Conservation (phyloP, 306 rosid genomes). For the Pyrus communis region DNA sequence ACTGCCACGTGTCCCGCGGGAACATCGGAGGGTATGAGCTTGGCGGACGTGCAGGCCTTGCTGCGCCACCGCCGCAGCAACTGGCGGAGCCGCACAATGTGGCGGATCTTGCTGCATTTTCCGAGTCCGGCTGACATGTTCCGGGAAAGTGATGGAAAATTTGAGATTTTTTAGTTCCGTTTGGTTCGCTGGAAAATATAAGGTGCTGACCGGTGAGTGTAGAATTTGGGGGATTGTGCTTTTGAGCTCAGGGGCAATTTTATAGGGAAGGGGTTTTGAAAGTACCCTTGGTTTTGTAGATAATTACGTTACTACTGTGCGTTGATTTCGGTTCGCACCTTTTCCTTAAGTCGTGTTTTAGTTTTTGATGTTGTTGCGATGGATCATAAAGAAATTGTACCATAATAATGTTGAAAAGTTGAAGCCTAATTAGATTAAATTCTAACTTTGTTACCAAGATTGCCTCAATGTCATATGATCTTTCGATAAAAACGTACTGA, state of each 20-base stretch:
- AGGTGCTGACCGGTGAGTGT: neutral
- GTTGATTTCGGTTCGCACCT: neutral
- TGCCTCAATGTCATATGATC: neutral
- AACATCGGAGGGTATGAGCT: slow-evolving; percentile 66
- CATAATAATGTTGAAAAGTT: neutral
- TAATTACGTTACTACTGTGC: slow-evolving; percentile 33
- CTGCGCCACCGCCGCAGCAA: slow-evolving; percentile 85
- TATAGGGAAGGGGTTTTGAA: slow-evolving; percentile 15
- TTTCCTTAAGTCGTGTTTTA: neutral
- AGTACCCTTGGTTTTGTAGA: slow-evolving; percentile 17
- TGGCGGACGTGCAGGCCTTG: slow-evolving; percentile 67
- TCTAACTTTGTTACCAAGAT: neutral
- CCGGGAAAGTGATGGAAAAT: neutral
- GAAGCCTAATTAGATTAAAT: neutral
- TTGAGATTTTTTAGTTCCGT: neutral
- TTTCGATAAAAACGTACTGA: neutral
- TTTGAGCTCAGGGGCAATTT: neutral
- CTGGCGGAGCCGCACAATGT: slow-evolving; percentile 85
- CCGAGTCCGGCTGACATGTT: slow-evolving; percentile 49
- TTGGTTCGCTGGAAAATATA: neutral
- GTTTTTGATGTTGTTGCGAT: neutral
- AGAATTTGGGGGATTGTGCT: neutral
- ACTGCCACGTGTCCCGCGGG: slow-evolving; percentile 92
- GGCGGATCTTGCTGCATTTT: slow-evolving; percentile 86
- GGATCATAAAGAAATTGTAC: neutral